Evolutionary conservation across 768 basidiomycete genomes (phyloP).

Genomic region (Mycena galopus): DNA sequence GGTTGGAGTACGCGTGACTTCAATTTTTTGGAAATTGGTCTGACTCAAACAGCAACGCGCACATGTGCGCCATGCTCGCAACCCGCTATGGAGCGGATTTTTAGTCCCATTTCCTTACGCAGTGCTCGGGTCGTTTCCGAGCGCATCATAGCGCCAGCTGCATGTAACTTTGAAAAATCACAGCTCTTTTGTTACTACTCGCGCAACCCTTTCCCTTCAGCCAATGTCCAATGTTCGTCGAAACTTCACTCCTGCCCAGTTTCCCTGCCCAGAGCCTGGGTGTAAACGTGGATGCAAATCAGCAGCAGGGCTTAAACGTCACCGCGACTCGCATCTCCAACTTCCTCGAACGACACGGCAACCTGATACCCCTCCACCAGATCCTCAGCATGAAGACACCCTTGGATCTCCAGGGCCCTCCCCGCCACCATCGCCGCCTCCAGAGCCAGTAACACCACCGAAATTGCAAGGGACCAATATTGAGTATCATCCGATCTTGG

Average conservation of each 20-base stretch:
- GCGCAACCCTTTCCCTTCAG: too few species aligned
- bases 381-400: not conserved
- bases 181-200: not conserved
- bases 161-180: not conserved
- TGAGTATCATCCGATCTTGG: conserved; percentile 18
- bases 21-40: not conserved
- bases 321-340: not conserved
- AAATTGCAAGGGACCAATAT: not conserved
- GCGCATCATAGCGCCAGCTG: not conserved
- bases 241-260: not conserved
- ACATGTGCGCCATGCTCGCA: not conserved
- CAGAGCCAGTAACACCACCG: too few species aligned
- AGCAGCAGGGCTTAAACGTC: not conserved
- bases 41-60: not conserved
- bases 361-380: not conserved
- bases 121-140: not conserved
- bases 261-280: not conserved
- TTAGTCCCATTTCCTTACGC: not conserved
- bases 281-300: not conserved
- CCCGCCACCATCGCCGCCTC: not conserved
- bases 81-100: not conserved
- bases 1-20: not conserved
- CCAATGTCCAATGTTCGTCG: not conserved
- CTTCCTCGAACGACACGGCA: not conserved
- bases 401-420: not conserved